A percentile compares a stretch with the other conserved stretches of the same genome.
These are phyloP conservation scores for Hypoxylon fuscum DNA, from an alignment of 495 filamentous ascomycete genomes.

Conservation along the genomic window DNA sequence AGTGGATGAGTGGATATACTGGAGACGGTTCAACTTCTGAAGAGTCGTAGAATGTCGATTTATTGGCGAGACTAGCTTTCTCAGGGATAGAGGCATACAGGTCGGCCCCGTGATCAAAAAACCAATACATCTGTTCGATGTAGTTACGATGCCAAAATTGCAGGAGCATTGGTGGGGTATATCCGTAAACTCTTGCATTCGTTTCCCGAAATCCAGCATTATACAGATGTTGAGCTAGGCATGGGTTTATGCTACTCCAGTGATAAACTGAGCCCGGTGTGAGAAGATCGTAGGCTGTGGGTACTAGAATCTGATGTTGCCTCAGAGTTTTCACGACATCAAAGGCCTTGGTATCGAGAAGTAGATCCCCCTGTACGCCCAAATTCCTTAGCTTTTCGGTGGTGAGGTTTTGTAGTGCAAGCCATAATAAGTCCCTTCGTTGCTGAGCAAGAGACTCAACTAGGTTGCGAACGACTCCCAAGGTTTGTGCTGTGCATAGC, in stretches of 20 bases:
- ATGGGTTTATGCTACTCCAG: background rate
- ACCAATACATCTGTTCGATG: constrained; percentile 7
- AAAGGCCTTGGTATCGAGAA: constrained; percentile 13
- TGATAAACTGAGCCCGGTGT: background rate
- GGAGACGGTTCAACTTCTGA: too few relatives aligned
- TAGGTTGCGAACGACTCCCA: background rate
- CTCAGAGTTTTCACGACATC: constrained; percentile 3
- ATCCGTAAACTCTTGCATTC: background rate
- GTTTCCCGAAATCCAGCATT: background rate
- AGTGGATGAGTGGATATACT: too few relatives aligned
- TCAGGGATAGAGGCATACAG: constrained; percentile 1
- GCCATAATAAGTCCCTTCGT: background rate
- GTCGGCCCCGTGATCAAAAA: constrained; percentile 14
- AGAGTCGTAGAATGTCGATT: too few relatives aligned
- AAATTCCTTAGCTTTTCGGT: background rate
- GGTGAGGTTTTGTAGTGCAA: constrained; percentile 12
- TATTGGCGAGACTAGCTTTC: background rate
- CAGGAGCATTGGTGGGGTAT: background rate
- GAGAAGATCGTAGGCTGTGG: background rate
- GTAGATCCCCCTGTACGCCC: background rate
- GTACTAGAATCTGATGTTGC: background rate
- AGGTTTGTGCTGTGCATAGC: too few relatives aligned
- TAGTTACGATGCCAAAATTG: background rate
- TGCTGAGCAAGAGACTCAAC: background rate
- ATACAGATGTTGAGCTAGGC: background rate